These are phyloP conservation scores for Talaromyces sp. DNA, from an alignment of 2,329 filamentous ascomycete species.

Conservation along the genomic window DNA sequence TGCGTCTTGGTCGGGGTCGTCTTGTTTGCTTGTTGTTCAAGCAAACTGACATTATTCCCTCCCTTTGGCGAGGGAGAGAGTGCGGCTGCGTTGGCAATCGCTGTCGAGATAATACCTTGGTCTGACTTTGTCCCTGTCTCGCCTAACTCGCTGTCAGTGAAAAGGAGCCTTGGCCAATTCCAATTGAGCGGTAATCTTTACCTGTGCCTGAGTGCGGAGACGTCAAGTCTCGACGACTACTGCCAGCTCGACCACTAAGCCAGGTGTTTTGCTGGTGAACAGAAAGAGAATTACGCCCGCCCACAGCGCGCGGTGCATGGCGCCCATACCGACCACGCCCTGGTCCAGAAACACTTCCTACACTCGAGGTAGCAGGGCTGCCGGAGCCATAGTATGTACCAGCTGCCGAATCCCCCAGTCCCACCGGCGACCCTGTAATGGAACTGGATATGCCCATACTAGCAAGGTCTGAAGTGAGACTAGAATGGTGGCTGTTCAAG, in stretches of 20 bases:
- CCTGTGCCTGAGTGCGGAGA: conserved; percentile 37
- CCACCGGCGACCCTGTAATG: conserved; percentile 41
- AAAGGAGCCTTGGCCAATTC: not conserved
- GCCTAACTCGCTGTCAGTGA: conserved; percentile 28
- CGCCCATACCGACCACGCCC: conserved; percentile 81
- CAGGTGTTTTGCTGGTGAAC: conserved; percentile 53
- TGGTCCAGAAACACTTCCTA: conserved; percentile 70
- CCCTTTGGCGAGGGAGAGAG: conserved; percentile 56
- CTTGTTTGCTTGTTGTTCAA: conserved; percentile 66
- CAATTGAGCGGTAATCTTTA: conserved; percentile 16
- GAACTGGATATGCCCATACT: conserved; percentile 56
- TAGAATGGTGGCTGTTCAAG: conserved; percentile 54
- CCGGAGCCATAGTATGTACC: conserved; percentile 56
- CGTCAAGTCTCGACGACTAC: conserved; percentile 44
- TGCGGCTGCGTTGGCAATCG: conserved; percentile 83
- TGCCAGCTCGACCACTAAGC: conserved; percentile 45
- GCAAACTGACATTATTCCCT: conserved; percentile 73
- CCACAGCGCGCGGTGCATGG: conserved; percentile 41
- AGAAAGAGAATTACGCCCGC: conserved; percentile 57
- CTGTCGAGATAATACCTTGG: conserved; percentile 84
- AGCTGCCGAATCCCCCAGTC: conserved; percentile 42
- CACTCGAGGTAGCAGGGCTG: conserved; percentile 46
- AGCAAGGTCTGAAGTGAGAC: conserved; percentile 60
- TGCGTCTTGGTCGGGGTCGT: conserved; percentile 70
- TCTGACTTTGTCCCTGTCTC: conserved; percentile 40